Evolutionary conservation across 192 early-diverging fungal species (phyloP).

Genomic region (Coemansia sp.): DNA sequence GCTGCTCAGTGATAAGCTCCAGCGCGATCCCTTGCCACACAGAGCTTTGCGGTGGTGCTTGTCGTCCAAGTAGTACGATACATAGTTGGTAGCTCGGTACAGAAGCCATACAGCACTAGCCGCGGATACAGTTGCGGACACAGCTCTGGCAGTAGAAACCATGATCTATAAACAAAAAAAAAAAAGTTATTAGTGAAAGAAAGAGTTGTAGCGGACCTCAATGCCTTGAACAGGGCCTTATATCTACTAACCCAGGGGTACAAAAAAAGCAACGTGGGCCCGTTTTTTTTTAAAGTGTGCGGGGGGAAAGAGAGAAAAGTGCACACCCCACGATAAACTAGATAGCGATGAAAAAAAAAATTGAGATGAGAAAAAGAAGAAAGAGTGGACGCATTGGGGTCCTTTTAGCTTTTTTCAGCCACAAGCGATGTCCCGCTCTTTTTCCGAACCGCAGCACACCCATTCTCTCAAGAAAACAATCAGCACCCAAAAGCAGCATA

Average conservation of each 20-base stretch:
- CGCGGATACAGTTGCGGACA: not conserved
- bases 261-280: not conserved
- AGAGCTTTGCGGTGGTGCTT: not conserved
- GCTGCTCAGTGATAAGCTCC: constrained; percentile 10
- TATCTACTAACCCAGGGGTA: too few relatives aligned
- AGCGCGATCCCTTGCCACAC: constrained; percentile 6
- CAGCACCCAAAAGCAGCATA: too few relatives aligned
- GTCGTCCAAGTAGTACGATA: not conserved
- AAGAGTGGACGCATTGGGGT: not conserved
- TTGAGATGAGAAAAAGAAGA: not conserved
- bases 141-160: not conserved
- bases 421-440: too few relatives aligned
- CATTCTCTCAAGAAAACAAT: too few relatives aligned
- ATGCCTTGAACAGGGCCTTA: too few relatives aligned
- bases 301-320: not conserved
- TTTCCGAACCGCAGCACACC: too few relatives aligned
- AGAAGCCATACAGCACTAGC: not conserved
- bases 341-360: not conserved
- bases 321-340: not conserved
- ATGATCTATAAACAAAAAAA: not conserved
- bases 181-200: not conserved
- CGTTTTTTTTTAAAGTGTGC: not conserved
- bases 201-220: not conserved
- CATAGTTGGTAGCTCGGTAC: not conserved
- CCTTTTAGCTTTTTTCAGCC: too few relatives aligned